Conservation (phyloP, 768 basidiomycete species). For the Kwoniella heveanensis region DNA sequence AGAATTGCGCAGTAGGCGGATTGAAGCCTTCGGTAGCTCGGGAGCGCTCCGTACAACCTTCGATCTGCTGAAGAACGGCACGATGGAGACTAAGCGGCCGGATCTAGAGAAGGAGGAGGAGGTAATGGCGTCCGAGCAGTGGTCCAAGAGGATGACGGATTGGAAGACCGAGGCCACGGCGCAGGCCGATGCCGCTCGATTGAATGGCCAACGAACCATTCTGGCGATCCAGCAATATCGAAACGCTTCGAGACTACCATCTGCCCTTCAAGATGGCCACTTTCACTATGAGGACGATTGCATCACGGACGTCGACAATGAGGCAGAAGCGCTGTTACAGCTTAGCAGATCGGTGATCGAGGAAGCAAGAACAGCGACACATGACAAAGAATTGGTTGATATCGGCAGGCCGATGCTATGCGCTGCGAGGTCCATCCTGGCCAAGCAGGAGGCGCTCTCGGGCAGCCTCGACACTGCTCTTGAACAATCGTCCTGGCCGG, state of each 20-base stretch:
- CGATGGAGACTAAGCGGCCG: neutral
- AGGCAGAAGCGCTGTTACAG: neutral
- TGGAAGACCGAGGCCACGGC: neutral
- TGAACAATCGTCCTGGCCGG: neutral
- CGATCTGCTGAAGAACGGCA: neutral
- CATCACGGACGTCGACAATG: neutral
- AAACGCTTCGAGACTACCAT: neutral
- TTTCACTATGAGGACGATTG: neutral
- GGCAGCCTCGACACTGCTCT: neutral
- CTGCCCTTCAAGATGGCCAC: neutral
- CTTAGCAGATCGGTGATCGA: neutral
- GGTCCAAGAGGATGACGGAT: neutral
- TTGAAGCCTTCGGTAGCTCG: neutral
- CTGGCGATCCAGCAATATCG: conserved; percentile 15
- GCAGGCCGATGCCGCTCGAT: neutral
- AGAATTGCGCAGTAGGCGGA: neutral
- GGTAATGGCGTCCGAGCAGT: neutral
- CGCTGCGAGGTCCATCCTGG: neutral
- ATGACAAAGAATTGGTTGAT: neutral
- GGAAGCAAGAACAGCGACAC: neutral
- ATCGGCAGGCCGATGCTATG: neutral
- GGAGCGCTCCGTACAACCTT: neutral
- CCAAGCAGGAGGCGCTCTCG: neutral
- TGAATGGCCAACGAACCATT: too few species aligned
- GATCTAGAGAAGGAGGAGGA: neutral